Conservation (phyloP, 2,329 filamentous ascomycete genomes). For the Colletotrichum simmondsii region DNA sequence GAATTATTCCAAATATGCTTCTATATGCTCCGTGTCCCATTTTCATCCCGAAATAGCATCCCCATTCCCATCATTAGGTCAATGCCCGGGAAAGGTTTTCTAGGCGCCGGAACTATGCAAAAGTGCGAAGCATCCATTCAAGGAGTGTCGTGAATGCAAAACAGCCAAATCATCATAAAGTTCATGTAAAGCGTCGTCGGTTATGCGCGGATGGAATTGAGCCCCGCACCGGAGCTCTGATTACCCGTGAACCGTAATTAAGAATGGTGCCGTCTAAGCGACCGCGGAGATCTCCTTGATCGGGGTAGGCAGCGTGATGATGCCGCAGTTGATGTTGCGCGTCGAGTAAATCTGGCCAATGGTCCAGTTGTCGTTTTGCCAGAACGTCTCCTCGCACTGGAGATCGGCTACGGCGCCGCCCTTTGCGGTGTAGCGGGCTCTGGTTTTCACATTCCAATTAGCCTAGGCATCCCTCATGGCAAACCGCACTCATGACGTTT, state of each 20-base stretch:
- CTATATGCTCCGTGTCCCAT: background rate
- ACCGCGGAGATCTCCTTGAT: constrained; percentile 41
- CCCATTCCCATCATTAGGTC: too few species aligned
- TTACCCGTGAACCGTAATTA: background rate
- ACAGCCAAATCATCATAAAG: background rate
- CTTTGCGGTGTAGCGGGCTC: constrained; percentile 42
- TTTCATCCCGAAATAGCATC: background rate
- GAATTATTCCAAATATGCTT: background rate
- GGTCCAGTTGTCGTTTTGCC: constrained; percentile 45
- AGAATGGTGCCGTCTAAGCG: constrained; percentile 32
- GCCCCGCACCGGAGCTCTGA: too few species aligned
- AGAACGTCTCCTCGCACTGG: constrained; percentile 40
- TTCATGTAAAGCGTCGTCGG: background rate
- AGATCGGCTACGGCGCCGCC: constrained; percentile 42
- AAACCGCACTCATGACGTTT: background rate
- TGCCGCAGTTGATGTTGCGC: constrained; percentile 42
- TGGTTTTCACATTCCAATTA: constrained; percentile 3
- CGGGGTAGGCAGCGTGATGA: constrained; percentile 39
- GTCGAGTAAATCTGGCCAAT: constrained; percentile 45
- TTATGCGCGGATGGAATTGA: background rate
- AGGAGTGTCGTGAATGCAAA: background rate
- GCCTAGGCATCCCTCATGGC: background rate
- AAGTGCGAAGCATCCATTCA: background rate
- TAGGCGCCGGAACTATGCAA: background rate
- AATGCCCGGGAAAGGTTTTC: background rate